These are phyloP conservation scores for Aureobasidium sp. DNA, from an alignment of 2,329 filamentous ascomycete genomes.

Conservation along the genomic window DNA sequence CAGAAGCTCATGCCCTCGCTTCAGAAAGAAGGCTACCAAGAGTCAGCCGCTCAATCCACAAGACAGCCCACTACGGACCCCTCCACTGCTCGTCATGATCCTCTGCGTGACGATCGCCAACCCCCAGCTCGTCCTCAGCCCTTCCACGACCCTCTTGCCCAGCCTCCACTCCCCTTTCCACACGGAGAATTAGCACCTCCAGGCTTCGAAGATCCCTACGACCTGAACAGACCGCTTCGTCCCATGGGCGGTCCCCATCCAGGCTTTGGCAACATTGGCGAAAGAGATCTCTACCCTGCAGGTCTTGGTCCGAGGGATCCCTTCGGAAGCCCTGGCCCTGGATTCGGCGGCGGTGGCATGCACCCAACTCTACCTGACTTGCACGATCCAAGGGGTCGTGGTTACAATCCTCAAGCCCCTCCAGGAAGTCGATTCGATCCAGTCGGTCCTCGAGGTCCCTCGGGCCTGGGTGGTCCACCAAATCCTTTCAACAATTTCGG, in stretches of 20 bases:
- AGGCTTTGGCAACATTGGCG: conserved; percentile 56
- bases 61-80: conserved; percentile 20
- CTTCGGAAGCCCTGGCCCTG: conserved; percentile 48
- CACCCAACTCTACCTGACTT: conserved; percentile 92
- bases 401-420: conserved; percentile 65
- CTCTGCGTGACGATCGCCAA: conserved; percentile 44
- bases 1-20: conserved; percentile 75
- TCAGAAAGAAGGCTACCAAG: conserved; percentile 70
- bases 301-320: conserved; percentile 74
- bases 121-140: conserved; percentile 64
- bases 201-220: conserved; percentile 87
- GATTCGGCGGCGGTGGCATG: conserved; percentile 68
- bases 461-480: conserved; percentile 42
- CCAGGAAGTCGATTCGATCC: conserved; percentile 92
- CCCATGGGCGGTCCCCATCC: conserved; percentile 35
- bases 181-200: conserved; percentile 73
- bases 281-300: conserved; percentile 80
- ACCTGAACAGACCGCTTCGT: conserved; percentile 64
- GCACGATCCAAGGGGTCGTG: conserved; percentile 52
- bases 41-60: conserved; percentile 21
- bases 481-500: conserved; percentile 58
- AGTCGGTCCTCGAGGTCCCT: conserved; percentile 60
- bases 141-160: conserved; percentile 51
- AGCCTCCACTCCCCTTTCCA: conserved; percentile 58
- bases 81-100: conserved; percentile 37